These are phyloP conservation scores for Suillus discolor DNA, from an alignment of 768 basidiomycete species.

Conservation along the genomic window DNA sequence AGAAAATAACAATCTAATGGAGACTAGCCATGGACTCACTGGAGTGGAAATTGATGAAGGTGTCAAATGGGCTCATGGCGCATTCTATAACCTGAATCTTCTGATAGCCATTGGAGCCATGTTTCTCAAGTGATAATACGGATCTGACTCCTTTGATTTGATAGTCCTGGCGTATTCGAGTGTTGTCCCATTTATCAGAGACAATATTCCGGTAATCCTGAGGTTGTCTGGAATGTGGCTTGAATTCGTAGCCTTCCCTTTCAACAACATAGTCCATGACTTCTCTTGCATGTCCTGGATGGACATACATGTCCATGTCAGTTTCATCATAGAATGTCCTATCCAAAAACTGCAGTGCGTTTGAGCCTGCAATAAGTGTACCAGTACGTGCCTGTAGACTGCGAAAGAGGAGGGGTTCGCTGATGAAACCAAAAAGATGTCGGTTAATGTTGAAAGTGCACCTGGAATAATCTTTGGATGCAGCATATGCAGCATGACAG, in stretches of 20 bases:
- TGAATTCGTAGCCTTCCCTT: slow-evolving; percentile 33
- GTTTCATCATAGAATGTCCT: slow-evolving; percentile 29
- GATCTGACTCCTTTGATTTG: slow-evolving; percentile 8
- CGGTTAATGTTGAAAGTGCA: slow-evolving; percentile 38
- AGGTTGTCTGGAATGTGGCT: slow-evolving; percentile 23
- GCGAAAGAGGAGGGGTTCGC: slow-evolving; percentile 40
- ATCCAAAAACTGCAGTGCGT: slow-evolving; percentile 51
- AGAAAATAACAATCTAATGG: too few species aligned
- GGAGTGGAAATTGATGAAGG: too few species aligned
- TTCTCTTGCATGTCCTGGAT: slow-evolving; percentile 30
- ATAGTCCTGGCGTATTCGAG: slow-evolving; percentile 10
- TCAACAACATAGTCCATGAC: slow-evolving; percentile 38
- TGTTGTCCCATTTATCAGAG: slow-evolving; percentile 20
- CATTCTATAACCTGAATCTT: too few species aligned
- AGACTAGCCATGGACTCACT: too few species aligned
- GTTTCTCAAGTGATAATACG: slow-evolving; percentile 3
- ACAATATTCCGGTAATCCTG: too few species aligned
- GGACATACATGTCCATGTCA: slow-evolving; percentile 54
- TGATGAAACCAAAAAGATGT: slow-evolving; percentile 39
- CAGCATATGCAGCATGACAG: slow-evolving; percentile 21
- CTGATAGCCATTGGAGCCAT: too few species aligned
- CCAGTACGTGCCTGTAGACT: slow-evolving; percentile 43
- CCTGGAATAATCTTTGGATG: slow-evolving; percentile 20
- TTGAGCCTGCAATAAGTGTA: slow-evolving; percentile 54
- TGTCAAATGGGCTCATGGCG: too few species aligned